Conservation (phyloP, 768 basidiomycete genomes). For the Scleroderma bovista region DNA sequence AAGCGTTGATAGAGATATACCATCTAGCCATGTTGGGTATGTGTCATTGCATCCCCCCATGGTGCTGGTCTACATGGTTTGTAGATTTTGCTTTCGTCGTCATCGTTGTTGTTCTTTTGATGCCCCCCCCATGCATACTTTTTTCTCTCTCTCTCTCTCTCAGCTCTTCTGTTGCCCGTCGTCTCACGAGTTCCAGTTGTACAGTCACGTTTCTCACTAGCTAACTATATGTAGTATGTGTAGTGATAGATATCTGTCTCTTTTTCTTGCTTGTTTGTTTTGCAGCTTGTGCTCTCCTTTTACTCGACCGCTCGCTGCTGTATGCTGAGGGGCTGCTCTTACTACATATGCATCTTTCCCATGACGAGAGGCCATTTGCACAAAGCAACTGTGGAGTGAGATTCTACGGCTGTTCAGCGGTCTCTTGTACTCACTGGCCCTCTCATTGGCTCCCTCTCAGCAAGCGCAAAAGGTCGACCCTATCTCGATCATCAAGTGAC, state of each 20-base stretch:
- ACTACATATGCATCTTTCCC: background rate
- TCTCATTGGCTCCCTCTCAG: no score
- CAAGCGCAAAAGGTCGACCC: no score
- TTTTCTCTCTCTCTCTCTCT: background rate
- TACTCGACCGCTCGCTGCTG: no score
- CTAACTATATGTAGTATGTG: background rate
- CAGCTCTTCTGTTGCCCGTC: background rate
- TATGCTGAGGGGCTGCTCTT: background rate
- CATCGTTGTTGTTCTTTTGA: background rate
- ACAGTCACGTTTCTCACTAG: background rate
- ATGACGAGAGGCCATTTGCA: no score
- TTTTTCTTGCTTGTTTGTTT: background rate
- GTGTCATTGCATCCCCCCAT: background rate
- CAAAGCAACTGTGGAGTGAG: no score
- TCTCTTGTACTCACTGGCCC: no score
- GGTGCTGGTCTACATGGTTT: background rate
- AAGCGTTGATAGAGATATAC: background rate
- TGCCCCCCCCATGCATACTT: background rate
- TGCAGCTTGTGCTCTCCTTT: no score
- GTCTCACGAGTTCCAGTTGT: background rate
- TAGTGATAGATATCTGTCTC: background rate
- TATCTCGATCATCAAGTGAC: no score
- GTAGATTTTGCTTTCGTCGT: background rate
- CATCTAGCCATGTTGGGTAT: background rate
- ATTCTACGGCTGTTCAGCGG: no score